Conservation (phyloP, 192 early-diverging fungal species). For the Podila minutissima region DNA sequence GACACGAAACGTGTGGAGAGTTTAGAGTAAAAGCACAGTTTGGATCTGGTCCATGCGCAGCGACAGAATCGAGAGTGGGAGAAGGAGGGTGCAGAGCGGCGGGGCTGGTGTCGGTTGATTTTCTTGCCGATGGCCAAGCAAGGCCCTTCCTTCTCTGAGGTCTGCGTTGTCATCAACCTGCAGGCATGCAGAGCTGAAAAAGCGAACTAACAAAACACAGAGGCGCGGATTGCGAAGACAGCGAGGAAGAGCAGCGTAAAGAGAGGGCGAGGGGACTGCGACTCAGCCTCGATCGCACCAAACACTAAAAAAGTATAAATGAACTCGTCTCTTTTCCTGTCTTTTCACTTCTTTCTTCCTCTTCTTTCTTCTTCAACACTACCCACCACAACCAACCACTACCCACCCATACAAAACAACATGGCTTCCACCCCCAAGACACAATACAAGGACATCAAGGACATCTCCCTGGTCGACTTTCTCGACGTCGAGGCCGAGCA, state of each 20-base stretch:
- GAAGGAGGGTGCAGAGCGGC: too few species aligned
- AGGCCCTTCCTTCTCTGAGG: too few species aligned
- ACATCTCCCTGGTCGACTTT: constrained; percentile 25
- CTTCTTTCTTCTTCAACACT: background rate
- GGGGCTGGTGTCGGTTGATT: background rate
- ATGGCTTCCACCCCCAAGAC: constrained; percentile 3
- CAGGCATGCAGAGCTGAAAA: background rate
- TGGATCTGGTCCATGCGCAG: too few species aligned
- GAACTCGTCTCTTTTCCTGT: background rate
- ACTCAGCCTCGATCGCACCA: constrained; percentile 1
- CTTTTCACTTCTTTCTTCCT: background rate
- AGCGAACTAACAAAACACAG: background rate
- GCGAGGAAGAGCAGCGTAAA: background rate
- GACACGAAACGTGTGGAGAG: too few species aligned
- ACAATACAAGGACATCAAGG: constrained; percentile 25
- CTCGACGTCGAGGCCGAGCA: constrained; percentile 7
- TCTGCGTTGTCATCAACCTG: too few species aligned
- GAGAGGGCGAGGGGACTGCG: background rate
- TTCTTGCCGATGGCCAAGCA: background rate
- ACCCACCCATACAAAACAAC: background rate
- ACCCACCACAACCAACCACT: background rate
- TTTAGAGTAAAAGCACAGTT: too few species aligned
- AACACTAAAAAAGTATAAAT: too few species aligned
- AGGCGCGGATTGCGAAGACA: background rate
- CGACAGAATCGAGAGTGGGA: too few species aligned